Base-by-base conservation (phyloP, 768 basidiomycete species). In the Sarcodon sp. region DNA sequence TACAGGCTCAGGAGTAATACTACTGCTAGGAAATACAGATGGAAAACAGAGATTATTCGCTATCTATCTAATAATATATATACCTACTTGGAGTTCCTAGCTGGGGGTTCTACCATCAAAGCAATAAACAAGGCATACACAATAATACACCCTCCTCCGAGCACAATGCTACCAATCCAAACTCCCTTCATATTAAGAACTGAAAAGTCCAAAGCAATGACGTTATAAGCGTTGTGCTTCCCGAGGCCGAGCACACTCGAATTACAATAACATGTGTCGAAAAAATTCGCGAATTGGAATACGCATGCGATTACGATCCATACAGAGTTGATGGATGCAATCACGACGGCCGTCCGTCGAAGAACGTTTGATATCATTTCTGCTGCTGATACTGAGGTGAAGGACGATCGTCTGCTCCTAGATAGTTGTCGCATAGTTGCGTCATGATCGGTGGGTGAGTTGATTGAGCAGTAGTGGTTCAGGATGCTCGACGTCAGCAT, bases 181-280 rank as follows among this genome's bases (percentile, higher is more conserved):
- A 10, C 44, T 15, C 8, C 16, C 44, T 21, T 45, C 44, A 21
- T 45, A 7, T 10, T 9, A 10, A 9, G 7, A 15, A 18, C 2
- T 1, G 18, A 16, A 45, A 15, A 31, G 8, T 10, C 21, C 9
- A 44, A 27, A 13, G 8, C 13, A 32, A 45, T 27, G 44, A 45
- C 32, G 33, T 45, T 10, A 32, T 45, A 45, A 10, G 44, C 44
- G 44, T 21, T 15, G 15, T 13, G 8, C 15, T 9, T 21, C 16
- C 47, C 37, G 7, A 8, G 51, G 0, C 34, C 43, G 1, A 48
- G 46, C 3, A 62, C 53, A 37, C 55, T 63, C 18, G 63, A 55
- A 34, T 61, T 53, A 33, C 65, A 66, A 13, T 53, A 66, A 44
- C 65, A 66, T 1, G 48, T 55, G 13, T 54, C 46, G 38, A 54